Conservation (phyloP, 257 asterid genomes). For the Euphrasia confusa region DNA sequence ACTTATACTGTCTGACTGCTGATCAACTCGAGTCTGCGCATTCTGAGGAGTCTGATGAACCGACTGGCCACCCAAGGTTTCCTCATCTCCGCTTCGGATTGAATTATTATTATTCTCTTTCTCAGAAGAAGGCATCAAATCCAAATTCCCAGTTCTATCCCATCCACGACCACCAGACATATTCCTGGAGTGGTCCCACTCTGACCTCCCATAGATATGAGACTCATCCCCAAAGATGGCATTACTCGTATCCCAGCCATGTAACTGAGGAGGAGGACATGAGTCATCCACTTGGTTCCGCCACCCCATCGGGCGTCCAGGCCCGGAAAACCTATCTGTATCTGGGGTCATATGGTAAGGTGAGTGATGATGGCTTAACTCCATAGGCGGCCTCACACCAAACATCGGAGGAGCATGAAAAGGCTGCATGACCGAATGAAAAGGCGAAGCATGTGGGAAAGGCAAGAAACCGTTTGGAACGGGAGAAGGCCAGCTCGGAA, state of each 20-base stretch:
- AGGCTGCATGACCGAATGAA: constrained; percentile 82
- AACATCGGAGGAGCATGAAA: constrained; percentile 73
- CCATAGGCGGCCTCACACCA: constrained; percentile 84
- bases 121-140: constrained; percentile 42
- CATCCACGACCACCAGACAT: constrained; percentile 43
- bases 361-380: constrained; percentile 67
- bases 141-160: constrained; percentile 60
- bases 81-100: constrained; percentile 41
- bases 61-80: no score
- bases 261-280: constrained; percentile 31
- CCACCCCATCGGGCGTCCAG: constrained; percentile 87
- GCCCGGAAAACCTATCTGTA: constrained; percentile 72
- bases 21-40: constrained; percentile 45
- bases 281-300: constrained; percentile 61
- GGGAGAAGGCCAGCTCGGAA: constrained; percentile 90
- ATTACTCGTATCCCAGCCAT: constrained; percentile 72
- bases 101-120: constrained; percentile 44
- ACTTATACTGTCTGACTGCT: constrained; percentile 37
- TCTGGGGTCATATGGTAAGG: constrained; percentile 67
- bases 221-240: constrained; percentile 73
- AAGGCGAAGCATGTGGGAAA: constrained; percentile 80
- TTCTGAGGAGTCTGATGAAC: constrained; percentile 33
- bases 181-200: constrained; percentile 71
- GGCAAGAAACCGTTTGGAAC: constrained; percentile 88
- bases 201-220: constrained; percentile 76